Base-by-base conservation (phyloP, 805 yeast species). In the Metschnikowia cubensis region DNA sequence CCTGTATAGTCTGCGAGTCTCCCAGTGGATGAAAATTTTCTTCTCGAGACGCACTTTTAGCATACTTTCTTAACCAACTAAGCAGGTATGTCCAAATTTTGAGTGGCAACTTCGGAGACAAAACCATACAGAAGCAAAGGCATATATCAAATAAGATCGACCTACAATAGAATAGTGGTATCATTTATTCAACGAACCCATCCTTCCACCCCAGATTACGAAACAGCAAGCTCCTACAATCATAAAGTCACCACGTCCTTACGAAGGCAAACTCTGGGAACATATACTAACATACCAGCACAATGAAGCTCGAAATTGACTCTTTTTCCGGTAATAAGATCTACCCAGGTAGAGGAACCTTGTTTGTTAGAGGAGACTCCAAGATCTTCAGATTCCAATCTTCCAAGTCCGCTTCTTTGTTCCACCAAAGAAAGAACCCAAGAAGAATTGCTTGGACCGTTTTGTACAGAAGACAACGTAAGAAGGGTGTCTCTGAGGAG, bases 271-370 rank as follows among this genome's bases (percentile, higher is more conserved):
- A 25, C 11, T 14, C 13, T 5, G 6, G 6, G 6, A n/a, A 13
- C 22, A 20, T 45, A 17, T 67, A 71, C 75, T 71, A 72, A 71
- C 75, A 33, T 4, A 52, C 46, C 50, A 57, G 60, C 59, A 77
- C 70, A 81, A 94, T 94, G 99, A 94, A 94, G 96, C 89, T 94
- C 80, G 99, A 94, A 87, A 82, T 92, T 82, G 98, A 94, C 80
- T 88, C 98, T 74, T 94, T 94, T 84, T 92, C 99, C 70, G 99
- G 99, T 79, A 80, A 92, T 73, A 94, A 92, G 83, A 92, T 94
- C 85, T 94, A 92, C 96, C 99, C 99, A 83, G 99, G 99, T 81
- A 89, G 97, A 85, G 98, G 99, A 81, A 89, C 95, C 75, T 85
- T 94, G 77, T 94, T 89, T 75, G 90, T 94, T 79, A 90, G 99